Evolutionary conservation across 345 rosid genomes (phyloP).

Genomic region (Ricinus communis): DNA sequence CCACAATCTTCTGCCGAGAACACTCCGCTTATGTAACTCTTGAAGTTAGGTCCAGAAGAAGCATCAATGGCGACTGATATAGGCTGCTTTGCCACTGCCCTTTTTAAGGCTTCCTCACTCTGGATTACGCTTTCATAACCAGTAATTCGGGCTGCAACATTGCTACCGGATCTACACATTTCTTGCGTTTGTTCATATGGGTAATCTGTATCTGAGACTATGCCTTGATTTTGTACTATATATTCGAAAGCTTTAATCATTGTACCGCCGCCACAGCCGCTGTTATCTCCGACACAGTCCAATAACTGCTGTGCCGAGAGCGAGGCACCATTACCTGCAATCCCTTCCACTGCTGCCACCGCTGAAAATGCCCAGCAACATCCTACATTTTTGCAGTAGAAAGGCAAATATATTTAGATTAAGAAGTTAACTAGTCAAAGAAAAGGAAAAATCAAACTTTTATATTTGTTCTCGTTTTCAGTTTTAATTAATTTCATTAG

Average conservation of each 20-base stretch:
- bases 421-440: too few species aligned
- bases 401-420: too few species aligned
- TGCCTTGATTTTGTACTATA: neutral
- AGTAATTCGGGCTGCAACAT: neutral
- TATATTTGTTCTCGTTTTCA: too few species aligned
- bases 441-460: too few species aligned
- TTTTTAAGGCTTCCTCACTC: neutral
- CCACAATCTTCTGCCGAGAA: neutral
- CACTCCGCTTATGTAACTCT: neutral
- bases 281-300: neutral
- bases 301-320: neutral
- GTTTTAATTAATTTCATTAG: too few species aligned
- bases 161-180: neutral
- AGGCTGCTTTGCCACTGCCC: neutral
- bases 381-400: neutral
- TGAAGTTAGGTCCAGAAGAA: neutral
- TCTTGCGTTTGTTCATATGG: neutral
- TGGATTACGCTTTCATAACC: neutral
- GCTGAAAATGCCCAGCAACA: constrained; percentile 8
- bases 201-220: neutral
- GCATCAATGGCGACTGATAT: neutral
- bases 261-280: neutral
- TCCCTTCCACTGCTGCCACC: neutral
- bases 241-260: neutral
- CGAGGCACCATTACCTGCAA: neutral